A percentile compares a stretch with the other conserved stretches of the same genome.
These are phyloP conservation scores for Dinochytrium kinnereticum DNA, from an alignment of 371 early-diverging fungal genomes.

Conservation along the genomic window DNA sequence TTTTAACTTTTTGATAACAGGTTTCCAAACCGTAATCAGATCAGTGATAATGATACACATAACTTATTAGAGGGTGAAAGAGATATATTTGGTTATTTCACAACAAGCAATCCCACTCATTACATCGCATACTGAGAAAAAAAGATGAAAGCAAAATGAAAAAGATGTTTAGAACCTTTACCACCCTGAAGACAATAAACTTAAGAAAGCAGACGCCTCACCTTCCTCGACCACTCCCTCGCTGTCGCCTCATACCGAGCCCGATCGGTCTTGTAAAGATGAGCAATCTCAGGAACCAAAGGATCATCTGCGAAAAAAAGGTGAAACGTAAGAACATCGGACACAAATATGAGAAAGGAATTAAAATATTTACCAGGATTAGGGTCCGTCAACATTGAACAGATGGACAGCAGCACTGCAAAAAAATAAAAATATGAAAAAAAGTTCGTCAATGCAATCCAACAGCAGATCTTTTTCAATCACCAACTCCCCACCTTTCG, in stretches of 20 bases:
- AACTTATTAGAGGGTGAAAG: neutral
- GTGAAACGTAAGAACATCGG: neutral
- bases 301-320: constrained; percentile 77
- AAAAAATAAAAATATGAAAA: constrained; percentile 24
- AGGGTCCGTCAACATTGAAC: constrained; percentile 98
- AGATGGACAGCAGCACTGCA: constrained; percentile 91
- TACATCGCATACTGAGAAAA: constrained; percentile 6
- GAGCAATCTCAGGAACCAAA: constrained; percentile 97
- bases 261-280: constrained; percentile 93
- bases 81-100: too few species aligned
- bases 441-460: neutral
- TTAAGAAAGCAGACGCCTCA: neutral
- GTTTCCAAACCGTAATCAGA: too few species aligned
- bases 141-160: neutral
- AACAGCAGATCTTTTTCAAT: constrained; percentile 1
- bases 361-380: constrained; percentile 75
- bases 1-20: too few species aligned
- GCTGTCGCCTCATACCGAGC: constrained; percentile 87
- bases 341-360: neutral
- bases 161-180: too few species aligned
- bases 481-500: constrained; percentile 69
- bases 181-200: neutral
- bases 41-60: too few species aligned
- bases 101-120: constrained; percentile 6
- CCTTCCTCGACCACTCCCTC: constrained; percentile 91